phyloP scores from a whole-genome alignment of 1,284 basidiomycete genomes.

The Irpex rosettiformis region DNA sequence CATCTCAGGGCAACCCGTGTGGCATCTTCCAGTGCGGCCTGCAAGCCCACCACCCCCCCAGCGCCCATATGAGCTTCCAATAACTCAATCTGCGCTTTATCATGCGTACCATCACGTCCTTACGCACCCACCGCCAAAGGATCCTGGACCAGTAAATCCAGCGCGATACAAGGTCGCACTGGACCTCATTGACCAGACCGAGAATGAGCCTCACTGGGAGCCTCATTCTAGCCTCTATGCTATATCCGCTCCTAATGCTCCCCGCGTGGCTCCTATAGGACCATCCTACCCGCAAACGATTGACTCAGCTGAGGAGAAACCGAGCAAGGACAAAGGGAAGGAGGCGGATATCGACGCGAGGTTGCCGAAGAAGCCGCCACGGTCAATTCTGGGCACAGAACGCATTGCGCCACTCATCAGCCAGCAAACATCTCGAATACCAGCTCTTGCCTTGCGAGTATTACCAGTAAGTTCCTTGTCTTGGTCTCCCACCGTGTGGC shows the following conservation, averaged over 20 bases:
- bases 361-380: slow-evolving; percentile 49
- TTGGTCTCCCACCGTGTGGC: not conserved
- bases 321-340: slow-evolving; percentile 26
- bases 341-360: slow-evolving; percentile 42
- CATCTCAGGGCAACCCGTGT: slow-evolving; percentile 54
- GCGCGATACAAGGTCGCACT: slow-evolving; percentile 68
- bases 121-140: slow-evolving; percentile 50
- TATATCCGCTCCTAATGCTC: slow-evolving; percentile 49
- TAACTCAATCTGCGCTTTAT: slow-evolving; percentile 58
- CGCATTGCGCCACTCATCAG: slow-evolving; percentile 47
- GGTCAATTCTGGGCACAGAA: slow-evolving; percentile 51
- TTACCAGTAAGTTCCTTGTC: slow-evolving; percentile 48
- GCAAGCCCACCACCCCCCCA: slow-evolving; percentile 27
- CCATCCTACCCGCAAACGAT: slow-evolving; percentile 53
- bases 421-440: slow-evolving; percentile 53
- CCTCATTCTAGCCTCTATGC: slow-evolving; percentile 61
- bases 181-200: slow-evolving; percentile 54
- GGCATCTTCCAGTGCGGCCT: slow-evolving; percentile 59
- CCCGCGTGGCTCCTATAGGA: slow-evolving; percentile 51
- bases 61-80: slow-evolving; percentile 33
- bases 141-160: slow-evolving; percentile 44
- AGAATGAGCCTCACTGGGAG: slow-evolving; percentile 62
- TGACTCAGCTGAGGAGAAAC: slow-evolving; percentile 21
- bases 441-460: slow-evolving; percentile 56
- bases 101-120: slow-evolving; percentile 71